phyloP scores from a whole-genome alignment of 139 green algal genomes.

The Coelastrella sp. region DNA sequence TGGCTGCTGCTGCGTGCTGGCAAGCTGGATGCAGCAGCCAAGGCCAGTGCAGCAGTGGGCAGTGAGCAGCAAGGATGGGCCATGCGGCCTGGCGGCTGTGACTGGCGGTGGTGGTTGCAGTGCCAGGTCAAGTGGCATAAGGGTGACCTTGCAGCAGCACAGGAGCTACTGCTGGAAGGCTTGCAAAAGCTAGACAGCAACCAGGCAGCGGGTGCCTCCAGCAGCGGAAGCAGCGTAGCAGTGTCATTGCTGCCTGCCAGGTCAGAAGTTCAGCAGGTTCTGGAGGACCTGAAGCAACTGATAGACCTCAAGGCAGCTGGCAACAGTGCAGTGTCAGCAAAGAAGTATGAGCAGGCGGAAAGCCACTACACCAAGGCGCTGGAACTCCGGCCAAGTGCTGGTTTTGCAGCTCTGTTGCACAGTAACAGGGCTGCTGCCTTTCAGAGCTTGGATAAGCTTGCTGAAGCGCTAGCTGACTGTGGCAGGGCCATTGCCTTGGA shows the following conservation, averaged over 20 bases:
- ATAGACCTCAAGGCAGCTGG: constrained; percentile 65
- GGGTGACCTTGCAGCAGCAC: constrained; percentile 13
- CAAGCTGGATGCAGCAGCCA: background rate
- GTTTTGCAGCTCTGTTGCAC: constrained; percentile 82
- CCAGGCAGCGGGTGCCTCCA: background rate
- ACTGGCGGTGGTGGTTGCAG: constrained; percentile 41
- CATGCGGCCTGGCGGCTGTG: background rate
- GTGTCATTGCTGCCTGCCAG: constrained; percentile 17
- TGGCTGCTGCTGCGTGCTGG: constrained; percentile 49
- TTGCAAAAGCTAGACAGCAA: constrained; percentile 38
- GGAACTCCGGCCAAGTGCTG: constrained; percentile 35
- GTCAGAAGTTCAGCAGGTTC: constrained; percentile 27
- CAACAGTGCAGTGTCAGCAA: constrained; percentile 68
- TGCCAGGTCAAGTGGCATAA: background rate
- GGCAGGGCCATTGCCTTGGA: constrained; percentile 76
- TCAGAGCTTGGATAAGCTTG: constrained; percentile 53
- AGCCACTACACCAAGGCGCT: constrained; percentile 69
- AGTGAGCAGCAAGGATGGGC: background rate
- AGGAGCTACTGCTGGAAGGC: constrained; percentile 5
- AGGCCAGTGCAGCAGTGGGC: background rate
- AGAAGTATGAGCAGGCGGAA: constrained; percentile 53
- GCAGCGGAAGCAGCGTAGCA: background rate
- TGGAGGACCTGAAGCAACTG: constrained; percentile 33
- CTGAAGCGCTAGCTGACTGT: constrained; percentile 85
- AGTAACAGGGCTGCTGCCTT: constrained; percentile 86